A percentile compares a stretch with the other conserved stretches of the same genome.
Conservation (phyloP, 129 eudicot species). For the Artemisia annua region DNA sequence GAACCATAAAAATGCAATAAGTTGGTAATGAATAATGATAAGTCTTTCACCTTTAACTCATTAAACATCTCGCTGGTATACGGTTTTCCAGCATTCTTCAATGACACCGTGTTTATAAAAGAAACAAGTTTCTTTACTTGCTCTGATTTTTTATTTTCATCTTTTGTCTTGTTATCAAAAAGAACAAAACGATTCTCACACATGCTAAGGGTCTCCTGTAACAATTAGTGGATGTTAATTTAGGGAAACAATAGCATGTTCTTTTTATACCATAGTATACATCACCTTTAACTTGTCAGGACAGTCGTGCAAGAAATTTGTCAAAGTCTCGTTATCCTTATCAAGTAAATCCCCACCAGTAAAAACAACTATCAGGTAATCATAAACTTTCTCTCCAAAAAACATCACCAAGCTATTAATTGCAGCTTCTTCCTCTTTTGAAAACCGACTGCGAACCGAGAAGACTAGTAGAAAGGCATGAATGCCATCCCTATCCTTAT, state of each 20-base stretch:
- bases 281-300: neutral
- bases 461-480: too few species aligned
- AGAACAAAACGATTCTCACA: neutral
- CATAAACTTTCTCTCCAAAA: too few species aligned
- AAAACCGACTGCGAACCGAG: too few species aligned
- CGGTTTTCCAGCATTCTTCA: constrained; percentile 50
- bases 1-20: neutral
- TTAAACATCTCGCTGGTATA: constrained; percentile 41
- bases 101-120: constrained; percentile 41
- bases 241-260: neutral
- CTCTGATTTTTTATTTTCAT: constrained; percentile 27
- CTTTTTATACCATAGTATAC: neutral
- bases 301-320: neutral
- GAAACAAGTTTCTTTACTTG: constrained; percentile 49
- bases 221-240: neutral
- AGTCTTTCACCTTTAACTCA: neutral
- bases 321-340: neutral
- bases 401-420: too few species aligned
- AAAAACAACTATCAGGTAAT: too few species aligned
- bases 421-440: too few species aligned
- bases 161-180: constrained; percentile 53
- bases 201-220: constrained; percentile 1
- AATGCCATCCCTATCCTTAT: too few species aligned
- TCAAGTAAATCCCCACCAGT: too few species aligned
- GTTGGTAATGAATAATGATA: neutral